phyloP scores from a whole-genome alignment of 1,284 basidiomycete genomes.

The Pyrrhoderma noxium region DNA sequence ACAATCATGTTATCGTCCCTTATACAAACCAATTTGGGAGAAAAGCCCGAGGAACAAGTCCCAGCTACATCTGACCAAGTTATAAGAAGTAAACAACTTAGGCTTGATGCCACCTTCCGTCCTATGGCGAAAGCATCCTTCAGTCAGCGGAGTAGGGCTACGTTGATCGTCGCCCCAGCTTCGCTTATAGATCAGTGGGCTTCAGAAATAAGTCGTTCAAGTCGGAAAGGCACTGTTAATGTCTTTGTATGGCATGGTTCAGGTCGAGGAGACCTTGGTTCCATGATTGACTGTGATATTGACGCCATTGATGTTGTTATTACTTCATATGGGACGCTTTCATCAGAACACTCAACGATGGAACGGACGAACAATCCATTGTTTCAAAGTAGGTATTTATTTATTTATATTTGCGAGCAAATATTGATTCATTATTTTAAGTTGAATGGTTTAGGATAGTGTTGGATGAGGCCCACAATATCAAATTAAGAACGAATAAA shows the following conservation, averaged over 20 bases:
- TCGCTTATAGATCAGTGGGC: slow-evolving; percentile 89
- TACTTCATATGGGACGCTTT: slow-evolving; percentile 84
- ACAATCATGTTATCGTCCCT: slow-evolving; percentile 94
- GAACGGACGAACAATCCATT: slow-evolving; percentile 45
- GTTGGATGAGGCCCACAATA: slow-evolving; percentile 90
- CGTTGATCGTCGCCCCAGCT: slow-evolving; percentile 90
- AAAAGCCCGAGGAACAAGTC: slow-evolving; percentile 31
- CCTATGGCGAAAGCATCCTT: slow-evolving; percentile 24
- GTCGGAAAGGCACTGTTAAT: slow-evolving; percentile 61
- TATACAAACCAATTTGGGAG: slow-evolving; percentile 69
- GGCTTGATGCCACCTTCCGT: slow-evolving; percentile 55
- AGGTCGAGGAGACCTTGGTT: slow-evolving; percentile 68
- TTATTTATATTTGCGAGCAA: background rate
- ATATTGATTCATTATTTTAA: slow-evolving; percentile 25
- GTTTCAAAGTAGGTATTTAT: slow-evolving; percentile 57
- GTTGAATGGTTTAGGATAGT: slow-evolving; percentile 78
- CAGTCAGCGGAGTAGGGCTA: slow-evolving; percentile 42
- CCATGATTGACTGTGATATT: slow-evolving; percentile 45
- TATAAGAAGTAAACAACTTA: slow-evolving; percentile 48
- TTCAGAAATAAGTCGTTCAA: slow-evolving; percentile 74
- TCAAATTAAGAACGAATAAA: slow-evolving; percentile 87
- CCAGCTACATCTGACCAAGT: slow-evolving; percentile 23
- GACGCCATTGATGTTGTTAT: slow-evolving; percentile 72
- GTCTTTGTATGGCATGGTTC: slow-evolving; percentile 83
- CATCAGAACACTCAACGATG: slow-evolving; percentile 72